Evolutionary conservation across 2,329 filamentous ascomycete species (phyloP), one percentile per base, ranked within the genome.

Genomic region (Nemania sp.): DNA sequence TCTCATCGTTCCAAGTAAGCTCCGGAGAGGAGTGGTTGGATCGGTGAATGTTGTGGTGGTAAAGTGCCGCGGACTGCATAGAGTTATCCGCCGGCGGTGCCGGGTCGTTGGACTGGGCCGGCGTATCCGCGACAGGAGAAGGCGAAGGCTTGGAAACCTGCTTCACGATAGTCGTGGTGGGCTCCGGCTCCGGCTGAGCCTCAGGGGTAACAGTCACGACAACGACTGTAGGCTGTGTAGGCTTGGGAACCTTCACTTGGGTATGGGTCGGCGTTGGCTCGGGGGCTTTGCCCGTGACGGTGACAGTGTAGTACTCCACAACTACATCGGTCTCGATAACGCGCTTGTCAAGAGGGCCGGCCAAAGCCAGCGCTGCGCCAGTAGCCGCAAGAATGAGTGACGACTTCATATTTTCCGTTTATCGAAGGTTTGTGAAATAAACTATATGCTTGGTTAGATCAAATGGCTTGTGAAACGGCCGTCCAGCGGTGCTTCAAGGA

Each of bases 41-140:
- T 60, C 94, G 92, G 75, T 94, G 90, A 48, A 87, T 66, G 76
- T 97, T 97, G 86, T 97, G 94, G 70, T 90, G 83, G 64, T 86
- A 77, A 44, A 93, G 65, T 44, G 80, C 79, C 12, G 73, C 68
- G 51, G 69, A 69, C 52, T 64, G 30, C 54, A 77, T 73, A 49
- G 71, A 61, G 20, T 54, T 43, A 59, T 73, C 72, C 22, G 57
- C 56, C 37, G 57, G 39, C 28, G 53, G n/a, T 3, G 39, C 52
- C 39, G 34, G 9, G 48, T 46, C 39, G 44, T 43, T 51, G 37
- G 45, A 44, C 36, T 60, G 30, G 37, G 55, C 44, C 17, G 46
- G 40, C 5, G 42, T 31, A 14, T 44, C 23, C 23, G n/a, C 40
- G 19, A 52, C 50, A 23, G 49, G 49, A 14, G 45, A 26, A 28